Percentiles rank a stretch among this genome's conserved stretches.
These are phyloP conservation scores for Thelephora ganbajun DNA, from an alignment of 768 basidiomycete species.

Conservation along the genomic window DNA sequence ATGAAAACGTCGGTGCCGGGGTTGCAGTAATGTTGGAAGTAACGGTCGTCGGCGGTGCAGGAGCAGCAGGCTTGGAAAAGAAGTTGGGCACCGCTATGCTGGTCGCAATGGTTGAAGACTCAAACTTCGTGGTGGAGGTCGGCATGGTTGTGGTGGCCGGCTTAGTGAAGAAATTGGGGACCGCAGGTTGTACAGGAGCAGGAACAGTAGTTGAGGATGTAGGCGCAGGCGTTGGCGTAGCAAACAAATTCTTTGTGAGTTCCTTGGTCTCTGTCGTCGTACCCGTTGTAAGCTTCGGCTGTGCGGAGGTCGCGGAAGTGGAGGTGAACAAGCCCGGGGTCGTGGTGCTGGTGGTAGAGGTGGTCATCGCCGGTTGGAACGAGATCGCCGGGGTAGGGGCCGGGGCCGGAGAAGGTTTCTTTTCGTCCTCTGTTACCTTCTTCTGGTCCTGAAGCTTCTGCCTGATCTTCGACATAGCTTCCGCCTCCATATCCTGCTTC, in stretches of 20 bases:
- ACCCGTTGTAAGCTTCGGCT: constrained; percentile 5
- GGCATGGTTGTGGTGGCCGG: constrained; percentile 4
- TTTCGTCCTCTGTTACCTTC: background rate
- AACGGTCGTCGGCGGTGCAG: background rate
- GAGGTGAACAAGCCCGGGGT: background rate
- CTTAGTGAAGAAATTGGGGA: constrained; percentile 21
- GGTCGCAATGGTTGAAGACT: background rate
- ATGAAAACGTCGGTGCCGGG: background rate
- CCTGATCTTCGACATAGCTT: constrained; percentile 61
- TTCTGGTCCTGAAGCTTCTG: constrained; percentile 24
- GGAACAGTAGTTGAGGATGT: constrained; percentile 2
- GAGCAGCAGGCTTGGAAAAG: background rate
- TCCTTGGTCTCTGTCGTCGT: background rate
- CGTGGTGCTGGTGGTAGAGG: constrained; percentile 1
- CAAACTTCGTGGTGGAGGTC: too few species aligned
- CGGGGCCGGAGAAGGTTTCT: background rate
- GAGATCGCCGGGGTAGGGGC: constrained; percentile 12
- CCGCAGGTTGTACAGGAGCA: constrained; percentile 4
- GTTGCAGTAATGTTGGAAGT: background rate
- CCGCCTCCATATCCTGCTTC: constrained; percentile 74
- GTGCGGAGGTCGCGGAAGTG: constrained; percentile 2
- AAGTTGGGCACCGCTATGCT: background rate
- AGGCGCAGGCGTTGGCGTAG: constrained; percentile 8
- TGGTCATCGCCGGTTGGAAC: constrained; percentile 11
- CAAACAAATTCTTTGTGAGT: constrained; percentile 12